phyloP scores from a whole-genome alignment of 1,139 yeast species.

The Nadsonia starkeyi-henricii region DNA sequence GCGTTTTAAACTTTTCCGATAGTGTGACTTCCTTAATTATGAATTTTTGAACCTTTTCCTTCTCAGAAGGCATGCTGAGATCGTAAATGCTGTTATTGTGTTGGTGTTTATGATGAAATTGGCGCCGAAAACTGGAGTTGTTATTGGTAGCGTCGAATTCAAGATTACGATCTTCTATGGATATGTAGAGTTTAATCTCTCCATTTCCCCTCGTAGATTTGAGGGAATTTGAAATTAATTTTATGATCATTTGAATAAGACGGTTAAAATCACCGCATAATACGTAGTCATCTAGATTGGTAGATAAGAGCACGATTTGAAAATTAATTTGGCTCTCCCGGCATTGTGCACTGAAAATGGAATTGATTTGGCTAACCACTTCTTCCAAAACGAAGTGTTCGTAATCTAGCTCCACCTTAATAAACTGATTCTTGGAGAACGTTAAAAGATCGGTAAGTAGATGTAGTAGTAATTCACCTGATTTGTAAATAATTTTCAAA shows the following conservation, averaged over 20 bases:
- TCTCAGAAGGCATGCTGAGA: constrained; percentile 1
- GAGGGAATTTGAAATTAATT: constrained; percentile 70
- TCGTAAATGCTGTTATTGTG: constrained; percentile 1
- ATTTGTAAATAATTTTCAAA: constrained; percentile 64
- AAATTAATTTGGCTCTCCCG: constrained; percentile 57
- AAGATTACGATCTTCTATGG: constrained; percentile 29
- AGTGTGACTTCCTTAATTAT: too few species aligned
- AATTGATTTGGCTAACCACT: constrained; percentile 61
- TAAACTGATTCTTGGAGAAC: constrained; percentile 75
- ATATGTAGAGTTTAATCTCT: constrained; percentile 47
- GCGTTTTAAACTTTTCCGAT: too few species aligned
- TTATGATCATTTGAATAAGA: constrained; percentile 77
- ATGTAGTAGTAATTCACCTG: constrained; percentile 77
- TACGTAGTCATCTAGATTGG: constrained; percentile 19
- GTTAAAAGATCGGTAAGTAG: constrained; percentile 80
- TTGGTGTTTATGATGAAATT: constrained; percentile 4
- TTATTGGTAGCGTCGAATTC: constrained; percentile 23
- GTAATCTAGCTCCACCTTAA: constrained; percentile 70
- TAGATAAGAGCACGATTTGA: constrained; percentile 42
- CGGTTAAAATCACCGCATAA: constrained; percentile 77
- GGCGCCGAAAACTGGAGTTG: constrained; percentile 1
- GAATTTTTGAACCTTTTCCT: neutral
- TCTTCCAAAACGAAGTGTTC: constrained; percentile 58
- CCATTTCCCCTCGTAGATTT: constrained; percentile 86
- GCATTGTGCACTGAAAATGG: constrained; percentile 67